These are phyloP conservation scores for Amanita molliuscula DNA, from an alignment of 768 basidiomycete genomes.

Conservation along the genomic window DNA sequence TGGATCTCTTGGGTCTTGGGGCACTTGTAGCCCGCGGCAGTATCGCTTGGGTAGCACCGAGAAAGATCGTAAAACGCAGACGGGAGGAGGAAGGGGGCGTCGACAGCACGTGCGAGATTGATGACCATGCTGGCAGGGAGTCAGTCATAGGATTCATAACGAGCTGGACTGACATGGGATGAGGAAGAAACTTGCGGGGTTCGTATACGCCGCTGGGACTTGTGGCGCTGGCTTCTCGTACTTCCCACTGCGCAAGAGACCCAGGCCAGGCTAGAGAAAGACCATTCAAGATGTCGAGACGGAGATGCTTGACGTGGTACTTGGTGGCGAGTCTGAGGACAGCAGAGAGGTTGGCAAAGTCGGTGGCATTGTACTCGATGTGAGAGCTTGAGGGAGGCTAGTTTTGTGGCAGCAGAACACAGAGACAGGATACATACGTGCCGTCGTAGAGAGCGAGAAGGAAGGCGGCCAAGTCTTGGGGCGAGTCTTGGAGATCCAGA, in stretches of 20 bases:
- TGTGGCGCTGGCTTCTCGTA: constrained; percentile 49
- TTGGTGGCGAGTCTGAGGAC: constrained; percentile 55
- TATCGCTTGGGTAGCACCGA: constrained; percentile 52
- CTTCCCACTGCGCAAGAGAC: constrained; percentile 56
- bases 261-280: constrained; percentile 50
- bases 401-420: background rate
- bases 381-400: constrained; percentile 25
- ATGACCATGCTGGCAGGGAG: constrained; percentile 29
- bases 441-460: constrained; percentile 63
- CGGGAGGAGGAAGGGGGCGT: constrained; percentile 50
- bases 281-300: constrained; percentile 43
- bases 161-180: constrained; percentile 49
- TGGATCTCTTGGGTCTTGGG: constrained; percentile 23
- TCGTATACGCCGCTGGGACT: constrained; percentile 40
- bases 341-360: constrained; percentile 43
- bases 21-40: constrained; percentile 39
- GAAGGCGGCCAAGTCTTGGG: constrained; percentile 49
- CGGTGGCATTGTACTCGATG: constrained; percentile 33
- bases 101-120: constrained; percentile 49
- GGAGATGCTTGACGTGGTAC: constrained; percentile 50
- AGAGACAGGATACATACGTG: constrained; percentile 34
- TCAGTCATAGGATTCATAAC: background rate
- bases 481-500: constrained; percentile 40
- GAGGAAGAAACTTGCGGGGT: constrained; percentile 45
- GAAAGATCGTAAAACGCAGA: constrained; percentile 78